Evolutionary conservation across 2,329 filamentous ascomycete genomes (phyloP), one percentile per base, ranked within the genome.

Genomic region (Chaetomium globosum): DNA sequence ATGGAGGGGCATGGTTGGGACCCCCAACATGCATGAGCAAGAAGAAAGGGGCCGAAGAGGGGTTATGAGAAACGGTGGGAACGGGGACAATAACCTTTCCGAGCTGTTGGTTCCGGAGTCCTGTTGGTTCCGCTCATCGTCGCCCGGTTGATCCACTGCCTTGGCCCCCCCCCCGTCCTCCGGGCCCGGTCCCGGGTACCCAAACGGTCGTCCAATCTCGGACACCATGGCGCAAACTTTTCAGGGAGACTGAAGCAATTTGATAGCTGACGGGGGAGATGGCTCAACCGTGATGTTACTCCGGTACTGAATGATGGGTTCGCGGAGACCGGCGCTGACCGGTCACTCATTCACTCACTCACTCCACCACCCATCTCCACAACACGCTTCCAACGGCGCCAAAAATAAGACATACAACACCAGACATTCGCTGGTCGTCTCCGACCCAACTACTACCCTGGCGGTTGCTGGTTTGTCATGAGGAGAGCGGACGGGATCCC

Each of bases 181-280:
- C n/a, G 36, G 33, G 55, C n/a, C 55, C 36, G 55, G 55, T 30
- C 55, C 55, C 36, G 55, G 31, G 23, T 39, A 26, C 26, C 36
- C 13, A 30, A 12, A 19, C 36, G 23, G 55, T 10, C 21, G 5
- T 39, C 51, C 55, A 23, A 56, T 23, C 54, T 28, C 33, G 12
- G 49, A 28, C 16, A 43, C 5, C 39, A 43, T 43, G 39, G 39
- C 16, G 39, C 39, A 19, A 16, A 43, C 39, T 43, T 43, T 4
- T 43, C 39, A n/a, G 39, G 16, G 23, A 52, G 49, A 30, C 49
- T 6, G 13, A 16, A 7, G 21, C 6, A 23, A 23, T 23, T 12
- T 21, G 21, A 48, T 12, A 23, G 12, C 46, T 23, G 19, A 21
- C 19, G n/a, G 8, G 10, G 9, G n/a, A 48, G 21, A 48, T 48